These are phyloP conservation scores for Leccinum insigne DNA, from an alignment of 1,284 basidiomycete species.

Conservation along the genomic window DNA sequence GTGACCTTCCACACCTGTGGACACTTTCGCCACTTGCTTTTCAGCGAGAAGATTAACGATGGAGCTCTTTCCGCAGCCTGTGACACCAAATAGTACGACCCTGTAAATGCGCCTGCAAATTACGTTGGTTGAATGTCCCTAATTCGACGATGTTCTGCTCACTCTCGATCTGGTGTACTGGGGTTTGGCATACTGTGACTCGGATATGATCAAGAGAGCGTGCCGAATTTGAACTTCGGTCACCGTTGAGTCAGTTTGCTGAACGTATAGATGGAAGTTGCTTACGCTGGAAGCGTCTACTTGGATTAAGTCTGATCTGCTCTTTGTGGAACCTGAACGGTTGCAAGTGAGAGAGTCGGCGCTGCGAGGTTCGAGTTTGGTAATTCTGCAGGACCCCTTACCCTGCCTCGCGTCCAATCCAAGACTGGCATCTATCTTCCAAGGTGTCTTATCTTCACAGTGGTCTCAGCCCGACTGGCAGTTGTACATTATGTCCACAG, in stretches of 20 bases:
- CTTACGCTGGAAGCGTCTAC: background rate
- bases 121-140: background rate
- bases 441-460: background rate
- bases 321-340: background rate
- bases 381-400: constrained; percentile 1
- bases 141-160: background rate
- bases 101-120: background rate
- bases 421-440: background rate
- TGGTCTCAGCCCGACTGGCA: background rate
- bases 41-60: constrained; percentile 29
- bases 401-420: constrained; percentile 18
- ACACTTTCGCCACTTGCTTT: constrained; percentile 21
- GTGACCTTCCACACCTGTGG: constrained; percentile 19
- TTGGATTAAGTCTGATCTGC: no score
- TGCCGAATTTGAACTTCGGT: background rate
- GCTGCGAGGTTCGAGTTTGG: background rate
- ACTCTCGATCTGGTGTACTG: background rate
- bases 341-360: background rate
- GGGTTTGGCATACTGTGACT: background rate
- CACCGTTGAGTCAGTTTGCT: background rate
- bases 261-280: background rate
- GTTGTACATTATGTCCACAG: background rate
- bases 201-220: background rate
- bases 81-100: constrained; percentile 24
- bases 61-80: constrained; percentile 31